Evolutionary conservation across 768 basidiomycete species (phyloP), one percentile per base, ranked within the genome.

Genomic region (Sporobolomyces phaffii): DNA sequence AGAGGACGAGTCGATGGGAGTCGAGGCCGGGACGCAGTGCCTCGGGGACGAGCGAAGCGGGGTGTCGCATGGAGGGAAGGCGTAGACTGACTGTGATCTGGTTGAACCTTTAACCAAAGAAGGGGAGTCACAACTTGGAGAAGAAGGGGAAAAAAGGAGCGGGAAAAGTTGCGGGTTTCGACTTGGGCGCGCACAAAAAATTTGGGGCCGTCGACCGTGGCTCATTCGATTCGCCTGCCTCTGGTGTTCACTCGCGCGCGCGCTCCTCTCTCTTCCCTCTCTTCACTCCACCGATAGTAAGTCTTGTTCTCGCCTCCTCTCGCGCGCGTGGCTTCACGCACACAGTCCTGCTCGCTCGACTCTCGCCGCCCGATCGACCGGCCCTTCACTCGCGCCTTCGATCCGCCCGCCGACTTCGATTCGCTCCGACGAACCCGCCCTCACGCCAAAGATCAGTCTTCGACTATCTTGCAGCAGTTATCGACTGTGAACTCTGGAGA

Each of bases 31-130:
- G 53, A 54, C 38, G 38, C 10, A 38, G 38, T 38, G 38, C 9
- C 38, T 9, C 38, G 38, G 38, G 38, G 38, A 17, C 14, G 31
- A 29, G 29, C 22, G 3, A 8, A 14, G 18, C 6, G n/a, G 36
- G 26, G 20, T 22, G 52, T 4, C 36, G 38, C 11, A 22, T 20
- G 38, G n/a, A 22, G 34, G 34, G 52, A 38, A 38, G 31, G 33
- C 15, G 49, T 22, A 28, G 40, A 64, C 40, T 49, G n/a, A 64
- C 63, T 57, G 63, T 58, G 63, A 64, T 56, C 63, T 64, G 63
- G 63, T 57, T 62, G 48, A 34, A 58, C 63, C 63, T 49, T 64
- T 64, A 64, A 49, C 54, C 47, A 24, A 58, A 58, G 40, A 15
- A 15, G 45, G 41, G 49, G 63, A 58, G 63, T 57, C 54, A 36